phyloP scores from a whole-genome alignment of 345 rosid genomes.

The Punica granatum region DNA sequence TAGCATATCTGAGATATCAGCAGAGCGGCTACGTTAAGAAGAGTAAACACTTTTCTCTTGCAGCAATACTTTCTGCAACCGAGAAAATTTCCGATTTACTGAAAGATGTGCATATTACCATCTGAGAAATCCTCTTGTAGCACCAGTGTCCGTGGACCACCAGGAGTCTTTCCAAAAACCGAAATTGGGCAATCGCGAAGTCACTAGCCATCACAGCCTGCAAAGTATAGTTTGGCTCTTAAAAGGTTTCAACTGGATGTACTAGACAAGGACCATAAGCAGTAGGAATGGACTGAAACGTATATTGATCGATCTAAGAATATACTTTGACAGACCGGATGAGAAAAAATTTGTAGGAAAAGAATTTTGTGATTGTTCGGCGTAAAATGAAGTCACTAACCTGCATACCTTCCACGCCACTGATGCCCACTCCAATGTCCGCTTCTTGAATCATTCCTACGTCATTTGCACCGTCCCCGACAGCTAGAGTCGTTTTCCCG shows the following conservation, averaged over 20 bases:
- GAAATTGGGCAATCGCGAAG: slow-evolving; percentile 70
- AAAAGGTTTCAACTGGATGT: not conserved
- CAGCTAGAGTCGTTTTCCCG: slow-evolving; percentile 61
- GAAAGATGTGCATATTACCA: slow-evolving; percentile 31
- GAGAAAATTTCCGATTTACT: not conserved
- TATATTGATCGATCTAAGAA: no score
- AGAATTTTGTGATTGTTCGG: not conserved
- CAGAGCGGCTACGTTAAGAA: not conserved
- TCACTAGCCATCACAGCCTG: slow-evolving; percentile 94
- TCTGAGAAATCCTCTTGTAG: slow-evolving; percentile 65
- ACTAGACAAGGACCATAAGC: not conserved
- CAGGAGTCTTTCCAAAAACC: slow-evolving; percentile 56
- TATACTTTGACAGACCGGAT: no score
- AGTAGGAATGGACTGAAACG: not conserved
- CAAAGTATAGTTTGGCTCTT: not conserved
- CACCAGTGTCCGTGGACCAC: slow-evolving; percentile 87
- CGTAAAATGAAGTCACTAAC: slow-evolving; percentile 19
- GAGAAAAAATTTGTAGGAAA: not conserved
- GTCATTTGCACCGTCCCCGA: slow-evolving; percentile 87
- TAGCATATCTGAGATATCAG: slow-evolving; percentile 41
- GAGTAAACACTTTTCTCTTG: not conserved
- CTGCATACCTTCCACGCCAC: slow-evolving; percentile 93
- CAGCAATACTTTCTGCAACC: not conserved
- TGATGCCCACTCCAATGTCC: slow-evolving; percentile 82
- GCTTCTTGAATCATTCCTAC: slow-evolving; percentile 97